phyloP scores from a whole-genome alignment of 2,329 filamentous ascomycete genomes.

The Fusarium fracticaudum region DNA sequence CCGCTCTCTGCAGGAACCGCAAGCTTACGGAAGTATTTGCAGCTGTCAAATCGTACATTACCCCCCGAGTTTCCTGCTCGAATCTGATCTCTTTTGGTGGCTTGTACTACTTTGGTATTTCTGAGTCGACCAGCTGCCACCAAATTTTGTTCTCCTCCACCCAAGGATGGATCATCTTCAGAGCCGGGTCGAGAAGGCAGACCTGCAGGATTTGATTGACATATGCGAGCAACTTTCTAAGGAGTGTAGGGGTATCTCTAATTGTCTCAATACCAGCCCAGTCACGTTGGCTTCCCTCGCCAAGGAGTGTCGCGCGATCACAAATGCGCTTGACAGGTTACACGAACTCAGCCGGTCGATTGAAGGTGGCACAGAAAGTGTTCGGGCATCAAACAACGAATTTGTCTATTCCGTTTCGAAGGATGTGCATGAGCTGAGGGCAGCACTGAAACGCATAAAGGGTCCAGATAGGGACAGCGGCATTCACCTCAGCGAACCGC shows the following conservation, averaged over 20 bases:
- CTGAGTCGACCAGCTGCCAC: conserved; percentile 10
- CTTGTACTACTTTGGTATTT: conserved; percentile 17
- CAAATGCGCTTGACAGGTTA: conserved; percentile 41
- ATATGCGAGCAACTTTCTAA: conserved; percentile 41
- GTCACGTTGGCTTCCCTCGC: conserved; percentile 38
- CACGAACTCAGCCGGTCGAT: conserved; percentile 38
- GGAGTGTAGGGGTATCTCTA: conserved; percentile 40
- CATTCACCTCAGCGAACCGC: conserved; percentile 40
- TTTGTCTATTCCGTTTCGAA: conserved; percentile 42
- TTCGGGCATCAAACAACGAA: conserved; percentile 40
- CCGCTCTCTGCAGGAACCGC: conserved; percentile 16
- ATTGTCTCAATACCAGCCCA: conserved; percentile 43
- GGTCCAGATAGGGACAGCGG: conserved; percentile 42
- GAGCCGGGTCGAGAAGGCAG: conserved; percentile 37
- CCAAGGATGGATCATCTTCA: conserved; percentile 38
- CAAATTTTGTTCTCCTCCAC: conserved; percentile 4
- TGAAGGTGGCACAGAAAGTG: conserved; percentile 27
- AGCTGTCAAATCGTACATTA: conserved; percentile 35
- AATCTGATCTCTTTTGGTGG: neutral
- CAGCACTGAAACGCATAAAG: conserved; percentile 41
- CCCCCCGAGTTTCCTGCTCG: conserved; percentile 20
- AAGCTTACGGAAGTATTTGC: conserved; percentile 15
- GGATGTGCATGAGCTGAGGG: conserved; percentile 40
- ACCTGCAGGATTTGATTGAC: conserved; percentile 39
- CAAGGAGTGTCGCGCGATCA: conserved; percentile 41